Conservation (phyloP, 176 grass and related monocot species). For the Typha latifolia region DNA sequence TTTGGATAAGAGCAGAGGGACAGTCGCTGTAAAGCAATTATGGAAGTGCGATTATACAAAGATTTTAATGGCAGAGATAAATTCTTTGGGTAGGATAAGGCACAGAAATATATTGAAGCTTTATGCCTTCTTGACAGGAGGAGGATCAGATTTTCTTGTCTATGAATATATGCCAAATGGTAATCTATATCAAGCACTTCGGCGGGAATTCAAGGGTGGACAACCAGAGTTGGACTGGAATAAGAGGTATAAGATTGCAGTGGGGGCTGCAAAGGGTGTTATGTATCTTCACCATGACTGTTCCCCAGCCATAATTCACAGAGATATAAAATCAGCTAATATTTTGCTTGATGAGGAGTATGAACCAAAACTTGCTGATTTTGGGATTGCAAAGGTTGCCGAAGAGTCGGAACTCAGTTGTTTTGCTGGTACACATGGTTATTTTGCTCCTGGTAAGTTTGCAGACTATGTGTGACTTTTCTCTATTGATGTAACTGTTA, state of each 20-base stretch:
- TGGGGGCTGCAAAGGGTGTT: constrained; percentile 59
- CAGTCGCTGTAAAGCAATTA: constrained; percentile 56
- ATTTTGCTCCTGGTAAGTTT: constrained; percentile 64
- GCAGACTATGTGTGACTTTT: not conserved
- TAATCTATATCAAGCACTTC: constrained; percentile 64
- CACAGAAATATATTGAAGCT: constrained; percentile 78
- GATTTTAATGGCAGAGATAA: constrained; percentile 36
- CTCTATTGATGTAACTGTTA: too few relatives aligned
- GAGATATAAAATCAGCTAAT: constrained; percentile 71
- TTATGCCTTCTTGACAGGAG: constrained; percentile 41
- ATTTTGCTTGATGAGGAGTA: constrained; percentile 62
- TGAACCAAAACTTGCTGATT: constrained; percentile 60
- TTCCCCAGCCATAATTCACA: constrained; percentile 59
- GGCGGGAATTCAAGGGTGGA: constrained; percentile 37
- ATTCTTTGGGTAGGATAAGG: constrained; percentile 45
- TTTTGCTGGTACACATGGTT: constrained; percentile 72
- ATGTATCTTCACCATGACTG: constrained; percentile 89
- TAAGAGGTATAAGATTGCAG: constrained; percentile 49
- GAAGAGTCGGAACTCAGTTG: constrained; percentile 46
- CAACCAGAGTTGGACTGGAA: constrained; percentile 47
- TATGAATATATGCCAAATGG: constrained; percentile 70
- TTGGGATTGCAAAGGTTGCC: constrained; percentile 57
- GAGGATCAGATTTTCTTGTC: constrained; percentile 43
- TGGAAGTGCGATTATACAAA: constrained; percentile 46
- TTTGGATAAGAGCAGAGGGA: constrained; percentile 48